Percentiles rank a stretch among this genome's conserved stretches.
Evolutionary conservation across 805 yeast species (phyloP).

Genomic region (Candida nonsorbophila): DNA sequence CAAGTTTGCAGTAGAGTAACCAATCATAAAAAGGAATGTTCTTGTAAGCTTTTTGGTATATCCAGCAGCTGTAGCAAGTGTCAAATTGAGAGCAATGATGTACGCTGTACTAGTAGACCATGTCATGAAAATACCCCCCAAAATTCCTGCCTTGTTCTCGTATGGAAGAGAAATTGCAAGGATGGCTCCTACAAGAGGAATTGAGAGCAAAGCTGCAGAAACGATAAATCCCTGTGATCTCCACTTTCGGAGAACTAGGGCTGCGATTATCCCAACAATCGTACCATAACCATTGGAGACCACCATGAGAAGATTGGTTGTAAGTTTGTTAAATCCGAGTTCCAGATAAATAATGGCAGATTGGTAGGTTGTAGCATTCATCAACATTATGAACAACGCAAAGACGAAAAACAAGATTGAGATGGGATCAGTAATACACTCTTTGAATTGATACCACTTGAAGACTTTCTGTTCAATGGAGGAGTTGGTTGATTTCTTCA

Average conservation of each 20-base stretch:
- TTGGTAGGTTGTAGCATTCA: constrained; percentile 51
- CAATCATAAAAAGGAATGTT: constrained; percentile 40
- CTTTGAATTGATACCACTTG: constrained; percentile 46
- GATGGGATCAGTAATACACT: constrained; percentile 41
- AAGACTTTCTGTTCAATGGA: constrained; percentile 37
- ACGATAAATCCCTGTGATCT: constrained; percentile 30
- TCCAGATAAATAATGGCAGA: constrained; percentile 43
- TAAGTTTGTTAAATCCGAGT: constrained; percentile 32
- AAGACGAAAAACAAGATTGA: constrained; percentile 20
- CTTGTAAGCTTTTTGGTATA: constrained; percentile 46
- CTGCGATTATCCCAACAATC: constrained; percentile 33
- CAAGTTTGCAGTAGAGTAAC: constrained; percentile 45
- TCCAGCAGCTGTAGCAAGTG: constrained; percentile 37
- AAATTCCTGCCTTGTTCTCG: constrained; percentile 33
- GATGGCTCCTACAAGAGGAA: constrained; percentile 42
- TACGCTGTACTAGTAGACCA: constrained; percentile 40
- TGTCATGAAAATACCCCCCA: constrained; percentile 45
- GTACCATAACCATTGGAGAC: constrained; percentile 49
- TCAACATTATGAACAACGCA: constrained; percentile 42
- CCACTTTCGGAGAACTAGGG: constrained; percentile 19
- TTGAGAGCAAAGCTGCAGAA: constrained; percentile 31
- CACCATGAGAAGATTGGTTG: constrained; percentile 48
- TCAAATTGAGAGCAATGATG: constrained; percentile 21
- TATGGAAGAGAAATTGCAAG: constrained; percentile 41
- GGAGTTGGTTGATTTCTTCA: constrained; percentile 27